Conservation (phyloP, 2,329 filamentous ascomycete species). For the Pyrenochaeta sp. region DNA sequence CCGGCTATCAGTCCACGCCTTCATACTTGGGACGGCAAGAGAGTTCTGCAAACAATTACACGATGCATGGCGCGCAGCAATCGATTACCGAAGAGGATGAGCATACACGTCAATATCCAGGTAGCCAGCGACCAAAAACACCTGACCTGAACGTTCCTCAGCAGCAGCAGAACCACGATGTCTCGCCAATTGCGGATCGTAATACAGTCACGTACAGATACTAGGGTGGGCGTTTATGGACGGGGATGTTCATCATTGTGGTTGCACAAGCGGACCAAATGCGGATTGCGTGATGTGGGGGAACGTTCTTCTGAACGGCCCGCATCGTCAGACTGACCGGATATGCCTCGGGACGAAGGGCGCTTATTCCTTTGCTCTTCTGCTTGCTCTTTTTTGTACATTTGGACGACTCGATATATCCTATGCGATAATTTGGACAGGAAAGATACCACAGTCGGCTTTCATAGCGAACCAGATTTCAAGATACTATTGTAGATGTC, state of each 20-base stretch:
- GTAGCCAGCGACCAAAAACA: constrained; percentile 31
- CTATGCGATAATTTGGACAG: constrained; percentile 8
- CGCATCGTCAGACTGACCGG: constrained; percentile 7
- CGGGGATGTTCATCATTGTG: constrained; percentile 1
- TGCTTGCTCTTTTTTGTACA: constrained; percentile 2
- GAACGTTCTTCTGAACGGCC: constrained; percentile 9
- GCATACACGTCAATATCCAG: constrained; percentile 30
- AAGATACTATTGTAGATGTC: neutral
- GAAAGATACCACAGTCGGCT: constrained; percentile 19
- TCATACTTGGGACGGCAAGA: constrained; percentile 56
- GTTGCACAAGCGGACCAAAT: constrained; percentile 13
- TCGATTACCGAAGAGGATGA: constrained; percentile 39
- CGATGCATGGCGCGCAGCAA: constrained; percentile 55
- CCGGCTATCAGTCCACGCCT: constrained; percentile 50
- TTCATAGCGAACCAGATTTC: constrained; percentile 3
- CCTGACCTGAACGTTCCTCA: constrained; percentile 28
- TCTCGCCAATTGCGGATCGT: constrained; percentile 48
- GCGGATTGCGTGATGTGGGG: constrained; percentile 21
- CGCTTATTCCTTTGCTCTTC: neutral
- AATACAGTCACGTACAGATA: constrained; percentile 50
- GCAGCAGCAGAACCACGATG: constrained; percentile 33
- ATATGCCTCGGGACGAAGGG: neutral
- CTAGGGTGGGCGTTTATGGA: constrained; percentile 23
- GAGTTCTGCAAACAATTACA: constrained; percentile 53
- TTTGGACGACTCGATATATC: constrained; percentile 7